Evolutionary conservation across 1,139 yeast species (phyloP).

Genomic region (Saccharomyces hybrid): DNA sequence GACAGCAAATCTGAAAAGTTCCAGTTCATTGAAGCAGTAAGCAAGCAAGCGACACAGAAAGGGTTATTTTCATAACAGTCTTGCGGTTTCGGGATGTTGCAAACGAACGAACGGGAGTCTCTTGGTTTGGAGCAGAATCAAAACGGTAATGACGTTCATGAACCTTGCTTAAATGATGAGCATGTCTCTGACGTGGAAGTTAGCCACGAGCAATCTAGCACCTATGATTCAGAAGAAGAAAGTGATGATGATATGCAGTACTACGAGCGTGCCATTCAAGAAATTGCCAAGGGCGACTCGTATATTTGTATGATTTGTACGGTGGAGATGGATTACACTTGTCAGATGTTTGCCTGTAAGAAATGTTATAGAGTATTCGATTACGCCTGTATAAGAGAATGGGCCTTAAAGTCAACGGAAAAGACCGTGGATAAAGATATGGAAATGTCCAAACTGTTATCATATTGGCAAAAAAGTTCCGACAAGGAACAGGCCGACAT

Average conservation of each 20-base stretch:
- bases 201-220: constrained; percentile 3
- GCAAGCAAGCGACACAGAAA: background rate
- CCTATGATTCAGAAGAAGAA: constrained; percentile 6
- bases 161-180: background rate
- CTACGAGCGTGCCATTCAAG: constrained; percentile 29
- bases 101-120: background rate
- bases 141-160: background rate
- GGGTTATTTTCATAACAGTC: background rate
- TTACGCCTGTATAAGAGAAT: constrained; percentile 66
- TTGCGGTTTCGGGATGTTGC: background rate
- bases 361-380: constrained; percentile 75
- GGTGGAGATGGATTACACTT: constrained; percentile 61
- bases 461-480: constrained; percentile 48
- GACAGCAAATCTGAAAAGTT: background rate
- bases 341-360: constrained; percentile 67
- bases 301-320: constrained; percentile 82
- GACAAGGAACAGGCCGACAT: constrained; percentile 45
- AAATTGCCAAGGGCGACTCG: constrained; percentile 50
- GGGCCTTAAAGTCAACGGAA: constrained; percentile 74
- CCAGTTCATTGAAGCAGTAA: background rate
- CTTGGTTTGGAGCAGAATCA: background rate
- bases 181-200: background rate
- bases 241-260: constrained; percentile 20
- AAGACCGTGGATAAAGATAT: constrained; percentile 46
- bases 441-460: constrained; percentile 91